Conservation (phyloP, 2,329 filamentous ascomycete genomes). For the Lachnum nothofagi region DNA sequence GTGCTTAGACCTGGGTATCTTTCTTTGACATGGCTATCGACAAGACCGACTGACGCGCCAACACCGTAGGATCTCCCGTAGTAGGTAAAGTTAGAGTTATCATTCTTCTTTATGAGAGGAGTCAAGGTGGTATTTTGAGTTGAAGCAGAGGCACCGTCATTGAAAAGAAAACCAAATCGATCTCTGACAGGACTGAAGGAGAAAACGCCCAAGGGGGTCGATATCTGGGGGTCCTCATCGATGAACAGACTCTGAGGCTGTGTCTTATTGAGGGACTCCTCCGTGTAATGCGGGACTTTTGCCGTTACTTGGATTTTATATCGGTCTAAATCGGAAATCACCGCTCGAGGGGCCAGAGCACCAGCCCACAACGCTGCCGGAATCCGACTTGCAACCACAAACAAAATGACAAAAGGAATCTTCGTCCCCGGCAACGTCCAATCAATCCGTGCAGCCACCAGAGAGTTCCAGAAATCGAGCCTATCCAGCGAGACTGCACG, state of each 20-base stretch:
- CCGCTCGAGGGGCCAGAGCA: background rate
- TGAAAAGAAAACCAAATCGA: background rate
- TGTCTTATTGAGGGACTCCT: background rate
- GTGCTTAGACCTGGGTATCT: background rate
- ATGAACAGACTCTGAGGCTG: background rate
- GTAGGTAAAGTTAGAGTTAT: constrained; percentile 3
- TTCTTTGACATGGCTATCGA: background rate
- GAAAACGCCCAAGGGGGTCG: background rate
- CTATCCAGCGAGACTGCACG: background rate
- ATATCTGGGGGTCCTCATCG: background rate
- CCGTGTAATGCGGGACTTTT: background rate
- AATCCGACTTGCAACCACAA: background rate
- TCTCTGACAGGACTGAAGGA: constrained; percentile 1
- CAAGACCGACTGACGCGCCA: constrained; percentile 3
- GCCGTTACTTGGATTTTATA: background rate
- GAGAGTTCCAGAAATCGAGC: background rate
- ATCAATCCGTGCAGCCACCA: background rate
- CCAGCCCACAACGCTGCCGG: constrained; percentile 1
- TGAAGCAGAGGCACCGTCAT: background rate
- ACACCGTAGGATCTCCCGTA: constrained; percentile 9
- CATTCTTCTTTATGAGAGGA: constrained; percentile 2
- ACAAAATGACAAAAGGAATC: background rate
- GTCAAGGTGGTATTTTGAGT: background rate
- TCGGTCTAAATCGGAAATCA: background rate
- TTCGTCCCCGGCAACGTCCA: background rate